These are phyloP conservation scores for Blastocystis sp. DNA, from an alignment of 352 stramenopile species.

Conservation along the genomic window DNA sequence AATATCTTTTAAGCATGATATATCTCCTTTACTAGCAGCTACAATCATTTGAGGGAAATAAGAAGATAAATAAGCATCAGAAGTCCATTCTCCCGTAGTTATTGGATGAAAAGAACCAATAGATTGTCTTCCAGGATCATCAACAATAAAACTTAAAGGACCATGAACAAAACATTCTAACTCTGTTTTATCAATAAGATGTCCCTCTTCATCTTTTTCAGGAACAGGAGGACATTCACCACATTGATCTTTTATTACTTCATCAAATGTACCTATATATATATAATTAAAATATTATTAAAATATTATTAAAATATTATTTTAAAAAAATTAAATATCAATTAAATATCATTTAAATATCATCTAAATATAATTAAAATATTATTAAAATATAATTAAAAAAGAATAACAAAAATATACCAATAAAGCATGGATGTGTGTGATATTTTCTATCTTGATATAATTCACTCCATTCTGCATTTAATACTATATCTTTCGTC, in stretches of 20 bases:
- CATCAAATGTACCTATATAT: constrained; percentile 41
- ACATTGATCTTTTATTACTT: constrained; percentile 43
- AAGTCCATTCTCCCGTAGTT: constrained; percentile 42
- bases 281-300: no score
- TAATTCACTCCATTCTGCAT: constrained; percentile 33
- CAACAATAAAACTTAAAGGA: constrained; percentile 40
- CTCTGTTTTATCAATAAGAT: constrained; percentile 35
- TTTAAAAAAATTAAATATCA: no score
- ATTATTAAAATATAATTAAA: no score
- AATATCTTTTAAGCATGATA: no score
- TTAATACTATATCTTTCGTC: constrained; percentile 43
- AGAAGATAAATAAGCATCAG: constrained; percentile 41
- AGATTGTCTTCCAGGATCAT: constrained; percentile 44
- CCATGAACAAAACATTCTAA: constrained; percentile 40
- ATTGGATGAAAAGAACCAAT: constrained; percentile 46
- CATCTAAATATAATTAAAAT: no score
- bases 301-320: no score
- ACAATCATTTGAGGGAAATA: constrained; percentile 28
- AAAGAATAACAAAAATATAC: no score
- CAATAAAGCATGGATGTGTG: constrained; percentile 43
- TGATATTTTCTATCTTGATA: constrained; percentile 40
- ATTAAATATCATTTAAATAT: no score
- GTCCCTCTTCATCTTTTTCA: no score
- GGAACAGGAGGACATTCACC: constrained; percentile 40
- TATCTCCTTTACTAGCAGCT: constrained; percentile 38